Conservation (phyloP, 2,329 filamentous ascomycete genomes). For the Xylariaceae sp. region DNA sequence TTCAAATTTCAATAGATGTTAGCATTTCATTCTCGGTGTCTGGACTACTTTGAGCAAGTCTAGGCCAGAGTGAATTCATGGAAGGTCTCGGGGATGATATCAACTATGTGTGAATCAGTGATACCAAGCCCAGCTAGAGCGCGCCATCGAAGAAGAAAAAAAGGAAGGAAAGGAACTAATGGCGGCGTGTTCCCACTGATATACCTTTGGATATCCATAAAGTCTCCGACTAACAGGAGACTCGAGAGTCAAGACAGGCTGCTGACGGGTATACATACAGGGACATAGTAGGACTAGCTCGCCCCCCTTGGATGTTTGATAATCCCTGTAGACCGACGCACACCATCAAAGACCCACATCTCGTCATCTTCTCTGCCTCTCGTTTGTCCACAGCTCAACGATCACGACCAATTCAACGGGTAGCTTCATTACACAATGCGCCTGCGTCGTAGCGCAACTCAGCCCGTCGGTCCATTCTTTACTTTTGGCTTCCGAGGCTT, state of each 20-base stretch:
- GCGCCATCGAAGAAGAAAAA: too few relatives aligned
- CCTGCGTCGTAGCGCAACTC: conserved; percentile 16
- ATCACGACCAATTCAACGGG: neutral
- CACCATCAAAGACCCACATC: conserved; percentile 27
- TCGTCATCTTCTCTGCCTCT: conserved; percentile 21
- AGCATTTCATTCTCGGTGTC: too few relatives aligned
- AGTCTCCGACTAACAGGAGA: neutral
- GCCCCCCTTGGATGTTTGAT: neutral
- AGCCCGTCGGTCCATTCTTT: conserved; percentile 16
- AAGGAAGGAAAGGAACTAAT: too few relatives aligned
- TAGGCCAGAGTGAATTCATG: neutral
- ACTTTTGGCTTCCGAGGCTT: conserved; percentile 5
- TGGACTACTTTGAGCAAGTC: neutral
- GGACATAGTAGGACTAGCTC: neutral
- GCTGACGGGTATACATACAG: too few relatives aligned
- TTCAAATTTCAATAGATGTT: too few relatives aligned
- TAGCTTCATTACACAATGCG: conserved; percentile 23
- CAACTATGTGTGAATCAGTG: neutral
- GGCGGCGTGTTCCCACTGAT: neutral
- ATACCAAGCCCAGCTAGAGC: neutral
- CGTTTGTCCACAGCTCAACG: conserved; percentile 10
- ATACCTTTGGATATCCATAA: neutral
- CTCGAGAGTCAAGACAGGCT: neutral
- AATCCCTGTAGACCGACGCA: conserved; percentile 21
- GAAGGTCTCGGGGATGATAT: neutral